Base-by-base conservation (phyloP, 2,329 filamentous ascomycete genomes). In the Trichoderma hamatum region DNA sequence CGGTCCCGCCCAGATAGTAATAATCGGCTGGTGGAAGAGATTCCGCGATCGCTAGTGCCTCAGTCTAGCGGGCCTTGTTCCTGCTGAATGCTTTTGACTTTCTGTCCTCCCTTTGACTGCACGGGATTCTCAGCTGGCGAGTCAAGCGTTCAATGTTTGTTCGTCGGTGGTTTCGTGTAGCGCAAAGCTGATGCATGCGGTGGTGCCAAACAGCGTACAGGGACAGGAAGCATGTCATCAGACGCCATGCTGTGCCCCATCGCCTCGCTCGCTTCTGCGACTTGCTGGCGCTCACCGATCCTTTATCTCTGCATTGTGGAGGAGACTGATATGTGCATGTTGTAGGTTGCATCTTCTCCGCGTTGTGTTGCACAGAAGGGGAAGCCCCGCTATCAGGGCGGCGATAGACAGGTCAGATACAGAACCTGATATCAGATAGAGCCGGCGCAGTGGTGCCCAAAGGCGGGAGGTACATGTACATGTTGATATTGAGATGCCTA, bases 261-360 rank as follows among this genome's bases (percentile, higher is more conserved):
- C 51, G 51, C 34, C 26, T 55, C 54, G 54, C 54, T 28, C 9
- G 30, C 30, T 30, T 56, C 39, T 52, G 21, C 36, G 46, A 36
- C 61, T 64, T 51, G 61, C 49, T 63, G 58, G 36, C 51, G 43
- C 58, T 68, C 58, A 68, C 66, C 66, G 66, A 55, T 56, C 16
- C 66, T 61, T 68, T 68, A 62, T 61, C 58, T 55, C 55, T 68
- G 66, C 30, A 62, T 19, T 62, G 66, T 54, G 65, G 65, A 62
- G 56, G 32, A 59, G 36, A 14, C 30, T 7, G 30, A 30, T 19
- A 43, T 7, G 39, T 43, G 34, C 59, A n/a, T n/a, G 46, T 56
- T 30, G 30, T 7, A 28, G 51, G 62, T 32, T 65, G 39, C 63
- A 34, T 58, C 28, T 39, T 59, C 54, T 59, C 54, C 63, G 54